phyloP scores from a whole-genome alignment of 2,329 filamentous ascomycete species.

The Juglanconis juglandina region DNA sequence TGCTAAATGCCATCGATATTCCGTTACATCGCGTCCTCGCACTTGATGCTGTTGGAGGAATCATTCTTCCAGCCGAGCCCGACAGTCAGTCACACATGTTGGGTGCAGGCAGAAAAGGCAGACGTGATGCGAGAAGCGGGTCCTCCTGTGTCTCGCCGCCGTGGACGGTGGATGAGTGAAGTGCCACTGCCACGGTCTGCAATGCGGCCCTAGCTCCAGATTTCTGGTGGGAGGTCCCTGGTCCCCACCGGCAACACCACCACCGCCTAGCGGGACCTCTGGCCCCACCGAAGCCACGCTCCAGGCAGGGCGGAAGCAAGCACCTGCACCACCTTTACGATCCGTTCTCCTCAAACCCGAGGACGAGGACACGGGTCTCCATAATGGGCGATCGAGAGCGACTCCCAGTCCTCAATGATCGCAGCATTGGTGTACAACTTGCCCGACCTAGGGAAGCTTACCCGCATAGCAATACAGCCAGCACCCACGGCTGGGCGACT shows the following conservation, averaged over 20 bases:
- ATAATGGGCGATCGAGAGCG: no score
- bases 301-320: background rate
- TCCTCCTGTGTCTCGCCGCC: constrained; percentile 1
- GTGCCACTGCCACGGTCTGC: background rate
- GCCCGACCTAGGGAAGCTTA: no score
- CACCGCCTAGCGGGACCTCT: background rate
- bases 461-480: no score
- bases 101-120: constrained; percentile 1
- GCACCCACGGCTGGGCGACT: no score
- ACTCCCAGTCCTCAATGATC: no score
- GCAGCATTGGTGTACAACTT: no score
- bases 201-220: background rate
- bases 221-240: background rate
- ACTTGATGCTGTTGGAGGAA: background rate
- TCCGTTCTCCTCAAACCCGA: background rate
- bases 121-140: constrained; percentile 2
- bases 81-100: background rate
- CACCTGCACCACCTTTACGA: background rate
- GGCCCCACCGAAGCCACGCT: constrained; percentile 2
- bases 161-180: constrained; percentile 12
- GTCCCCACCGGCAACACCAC: background rate
- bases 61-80: constrained; percentile 3
- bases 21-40: background rate
- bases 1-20: constrained; percentile 3
- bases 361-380: background rate